A percentile compares a stretch with the other conserved stretches of the same genome.
Evolutionary conservation across 495 filamentous ascomycete species (phyloP).

Genomic region (Usnea hakonensis): DNA sequence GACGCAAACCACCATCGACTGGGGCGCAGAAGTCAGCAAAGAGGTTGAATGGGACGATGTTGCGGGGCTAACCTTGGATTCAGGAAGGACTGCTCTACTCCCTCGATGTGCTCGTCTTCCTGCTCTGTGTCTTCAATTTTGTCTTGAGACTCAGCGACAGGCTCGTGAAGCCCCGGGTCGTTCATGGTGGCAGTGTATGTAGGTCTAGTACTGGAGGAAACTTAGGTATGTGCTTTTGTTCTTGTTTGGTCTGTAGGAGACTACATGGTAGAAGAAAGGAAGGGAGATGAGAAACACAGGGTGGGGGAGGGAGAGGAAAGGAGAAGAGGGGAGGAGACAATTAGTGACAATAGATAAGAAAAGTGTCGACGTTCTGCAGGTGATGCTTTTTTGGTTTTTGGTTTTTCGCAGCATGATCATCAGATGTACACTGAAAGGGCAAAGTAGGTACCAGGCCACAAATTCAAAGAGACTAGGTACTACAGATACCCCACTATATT

Average conservation of each 20-base stretch:
- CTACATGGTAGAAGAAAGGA: background rate
- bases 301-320: background rate
- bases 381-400: background rate
- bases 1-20: constrained; percentile 84
- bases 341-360: background rate
- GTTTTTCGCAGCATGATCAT: no score
- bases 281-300: background rate
- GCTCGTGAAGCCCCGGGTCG: constrained; percentile 49
- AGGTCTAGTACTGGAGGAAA: background rate
- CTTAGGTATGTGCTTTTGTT: background rate
- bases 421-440: no score
- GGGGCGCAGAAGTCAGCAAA: constrained; percentile 15
- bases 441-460: no score
- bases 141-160: constrained; percentile 43
- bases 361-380: background rate
- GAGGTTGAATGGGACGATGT: background rate
- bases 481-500: background rate
- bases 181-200: constrained; percentile 40
- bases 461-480: no score
- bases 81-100: constrained; percentile 39
- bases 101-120: constrained; percentile 22
- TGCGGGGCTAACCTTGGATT: constrained; percentile 42
- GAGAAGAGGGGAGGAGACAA: background rate
- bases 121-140: constrained; percentile 37
- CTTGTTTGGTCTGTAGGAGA: background rate